A percentile compares a stretch with the other conserved stretches of the same genome.
phyloP scores from a whole-genome alignment of 75 land plant genomes.

The Pinus albicaulis region DNA sequence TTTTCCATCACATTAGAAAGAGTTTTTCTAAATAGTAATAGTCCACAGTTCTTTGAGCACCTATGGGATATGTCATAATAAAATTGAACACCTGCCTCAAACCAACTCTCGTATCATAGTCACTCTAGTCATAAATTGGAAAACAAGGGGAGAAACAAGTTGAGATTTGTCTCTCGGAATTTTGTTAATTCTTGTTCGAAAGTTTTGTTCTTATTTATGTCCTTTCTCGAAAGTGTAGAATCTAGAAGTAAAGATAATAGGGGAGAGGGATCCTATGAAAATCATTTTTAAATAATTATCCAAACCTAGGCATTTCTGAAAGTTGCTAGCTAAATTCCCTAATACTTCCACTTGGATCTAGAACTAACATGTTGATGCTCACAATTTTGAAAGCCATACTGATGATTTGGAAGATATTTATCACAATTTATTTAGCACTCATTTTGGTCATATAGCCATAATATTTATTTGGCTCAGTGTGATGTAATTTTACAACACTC shows the following conservation, averaged over 20 bases:
- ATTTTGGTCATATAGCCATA: conserved; percentile 4
- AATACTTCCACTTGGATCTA: conserved; percentile 13
- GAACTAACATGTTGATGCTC: conserved; percentile 20
- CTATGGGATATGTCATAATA: not conserved
- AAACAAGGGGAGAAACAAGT: not conserved
- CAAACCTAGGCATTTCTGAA: too few species aligned
- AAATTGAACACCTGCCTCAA: not conserved
- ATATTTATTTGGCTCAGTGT: not conserved
- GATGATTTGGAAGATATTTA: conserved; percentile 27
- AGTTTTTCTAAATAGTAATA: too few species aligned
- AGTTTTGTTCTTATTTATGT: not conserved
- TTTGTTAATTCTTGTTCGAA: not conserved
- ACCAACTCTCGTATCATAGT: not conserved
- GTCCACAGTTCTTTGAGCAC: not conserved
- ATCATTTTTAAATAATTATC: too few species aligned
- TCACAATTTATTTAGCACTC: conserved; percentile 8
- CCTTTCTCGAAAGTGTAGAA: not conserved
- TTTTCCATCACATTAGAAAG: too few species aligned
- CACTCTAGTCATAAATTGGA: not conserved
- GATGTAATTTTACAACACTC: not conserved
- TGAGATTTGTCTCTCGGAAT: not conserved
- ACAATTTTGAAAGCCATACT: conserved; percentile 15
- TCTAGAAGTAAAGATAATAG: not conserved
- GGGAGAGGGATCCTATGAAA: too few species aligned
- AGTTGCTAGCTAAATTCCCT: too few species aligned